Evolutionary conservation across 768 basidiomycete species (phyloP).

Genomic region (Lactarius sanguifluus): DNA sequence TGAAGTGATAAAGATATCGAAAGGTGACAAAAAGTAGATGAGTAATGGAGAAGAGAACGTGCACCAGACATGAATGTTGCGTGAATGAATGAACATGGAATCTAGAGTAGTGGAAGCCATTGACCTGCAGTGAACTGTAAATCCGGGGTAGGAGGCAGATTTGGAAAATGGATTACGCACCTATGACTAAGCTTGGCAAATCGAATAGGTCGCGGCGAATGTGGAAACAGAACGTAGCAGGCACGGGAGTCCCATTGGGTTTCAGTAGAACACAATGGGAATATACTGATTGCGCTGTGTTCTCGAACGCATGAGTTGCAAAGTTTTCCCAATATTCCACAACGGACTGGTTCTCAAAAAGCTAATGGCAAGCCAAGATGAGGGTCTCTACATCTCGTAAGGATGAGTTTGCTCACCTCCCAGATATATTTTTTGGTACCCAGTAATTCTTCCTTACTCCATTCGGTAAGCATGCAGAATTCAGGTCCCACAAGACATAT

Average conservation of each 20-base stretch:
- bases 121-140: conserved; percentile 52
- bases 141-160: background rate
- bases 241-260: conserved; percentile 78
- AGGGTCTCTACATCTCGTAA: conserved; percentile 10
- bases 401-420: conserved; percentile 46
- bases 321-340: conserved; percentile 98
- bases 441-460: conserved; percentile 81
- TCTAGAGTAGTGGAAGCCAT: conserved; percentile 79
- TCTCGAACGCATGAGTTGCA: conserved; percentile 95
- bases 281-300: conserved; percentile 93
- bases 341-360: conserved; percentile 93
- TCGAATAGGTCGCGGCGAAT: conserved; percentile 92
- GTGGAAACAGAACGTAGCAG: conserved; percentile 94
- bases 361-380: conserved; percentile 41
- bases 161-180: conserved; percentile 41
- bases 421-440: conserved; percentile 61
- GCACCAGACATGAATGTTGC: background rate
- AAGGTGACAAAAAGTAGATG: background rate
- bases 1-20: conserved; percentile 26
- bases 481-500: conserved; percentile 96
- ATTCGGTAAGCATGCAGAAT: conserved; percentile 92
- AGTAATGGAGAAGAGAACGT: background rate
- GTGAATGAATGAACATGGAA: background rate
- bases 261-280: conserved; percentile 89
- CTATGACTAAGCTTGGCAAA: conserved; percentile 85